Conservation (phyloP, 108 stramenopile species). For the Stephanodiscus triporus region DNA sequence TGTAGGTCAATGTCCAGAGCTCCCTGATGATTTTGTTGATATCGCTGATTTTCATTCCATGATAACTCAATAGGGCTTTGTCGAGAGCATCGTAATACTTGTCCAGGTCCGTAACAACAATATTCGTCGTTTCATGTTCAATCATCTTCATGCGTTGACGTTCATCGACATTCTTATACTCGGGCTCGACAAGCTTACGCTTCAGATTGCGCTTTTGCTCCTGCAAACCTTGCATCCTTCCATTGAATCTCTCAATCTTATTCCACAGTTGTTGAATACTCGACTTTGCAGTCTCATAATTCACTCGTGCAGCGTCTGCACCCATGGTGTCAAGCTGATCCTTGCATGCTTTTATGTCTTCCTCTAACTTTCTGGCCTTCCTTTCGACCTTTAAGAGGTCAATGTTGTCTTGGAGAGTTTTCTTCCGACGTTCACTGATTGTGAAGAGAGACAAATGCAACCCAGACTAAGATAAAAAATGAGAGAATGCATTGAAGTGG, state of each 20-base stretch:
- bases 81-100: conserved; percentile 92
- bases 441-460: neutral
- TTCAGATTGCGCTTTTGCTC: conserved; percentile 69
- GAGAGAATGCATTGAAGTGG: too few relatives aligned
- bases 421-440: conserved; percentile 61
- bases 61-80: conserved; percentile 91
- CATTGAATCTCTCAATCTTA: conserved; percentile 52
- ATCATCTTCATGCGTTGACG: conserved; percentile 87
- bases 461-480: neutral
- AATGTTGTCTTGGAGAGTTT: conserved; percentile 71
- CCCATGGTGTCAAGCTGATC: conserved; percentile 48
- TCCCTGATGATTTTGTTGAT: conserved; percentile 98
- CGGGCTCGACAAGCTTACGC: conserved; percentile 51
- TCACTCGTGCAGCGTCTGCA: conserved; percentile 47
- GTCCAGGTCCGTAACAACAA: conserved; percentile 93
- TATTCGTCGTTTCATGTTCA: conserved; percentile 87
- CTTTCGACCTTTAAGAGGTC: conserved; percentile 50
- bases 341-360: conserved; percentile 49
- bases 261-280: conserved; percentile 31
- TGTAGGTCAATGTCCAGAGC: conserved; percentile 97
- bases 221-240: conserved; percentile 60
- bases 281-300: conserved; percentile 15
- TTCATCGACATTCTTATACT: conserved; percentile 90
- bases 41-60: conserved; percentile 94
- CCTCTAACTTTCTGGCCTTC: conserved; percentile 41